These are phyloP conservation scores for Acanthamoeba royreba DNA, from an alignment of 208 protist species.

Conservation along the genomic window DNA sequence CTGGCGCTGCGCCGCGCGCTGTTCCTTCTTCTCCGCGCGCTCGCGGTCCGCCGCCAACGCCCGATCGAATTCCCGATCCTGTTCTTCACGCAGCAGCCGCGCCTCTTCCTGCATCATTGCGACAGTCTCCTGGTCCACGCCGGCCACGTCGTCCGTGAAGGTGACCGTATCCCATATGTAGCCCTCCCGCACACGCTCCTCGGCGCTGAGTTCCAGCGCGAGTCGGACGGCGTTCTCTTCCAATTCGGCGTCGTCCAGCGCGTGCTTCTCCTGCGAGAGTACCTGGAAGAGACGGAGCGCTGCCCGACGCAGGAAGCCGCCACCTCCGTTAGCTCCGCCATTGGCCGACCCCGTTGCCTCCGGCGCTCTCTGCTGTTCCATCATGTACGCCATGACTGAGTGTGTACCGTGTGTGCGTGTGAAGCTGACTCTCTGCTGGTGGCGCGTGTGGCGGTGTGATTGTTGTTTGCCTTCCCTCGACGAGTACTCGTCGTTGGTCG, in stretches of 20 bases:
- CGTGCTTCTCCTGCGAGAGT: not conserved
- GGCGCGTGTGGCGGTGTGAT: no score
- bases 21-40: not conserved
- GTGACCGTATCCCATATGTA: not conserved
- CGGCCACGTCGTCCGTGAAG: not conserved
- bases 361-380: no score
- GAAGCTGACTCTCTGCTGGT: no score
- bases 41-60: not conserved
- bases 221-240: not conserved
- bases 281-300: not conserved
- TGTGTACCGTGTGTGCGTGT: no score
- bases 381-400: no score
- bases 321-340: no score
- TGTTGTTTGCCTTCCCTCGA: no score
- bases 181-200: not conserved
- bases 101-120: not conserved
- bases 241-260: not conserved
- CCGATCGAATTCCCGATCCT: not conserved
- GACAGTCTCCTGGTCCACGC: not conserved
- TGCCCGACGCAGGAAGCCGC: not conserved
- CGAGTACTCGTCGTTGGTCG: no score
- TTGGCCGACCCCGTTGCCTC: no score
- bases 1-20: not conserved
- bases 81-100: not conserved
- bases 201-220: not conserved